Evolutionary conservation across 2,329 filamentous ascomycete genomes (phyloP).

Genomic region (Fusarium beomiforme): DNA sequence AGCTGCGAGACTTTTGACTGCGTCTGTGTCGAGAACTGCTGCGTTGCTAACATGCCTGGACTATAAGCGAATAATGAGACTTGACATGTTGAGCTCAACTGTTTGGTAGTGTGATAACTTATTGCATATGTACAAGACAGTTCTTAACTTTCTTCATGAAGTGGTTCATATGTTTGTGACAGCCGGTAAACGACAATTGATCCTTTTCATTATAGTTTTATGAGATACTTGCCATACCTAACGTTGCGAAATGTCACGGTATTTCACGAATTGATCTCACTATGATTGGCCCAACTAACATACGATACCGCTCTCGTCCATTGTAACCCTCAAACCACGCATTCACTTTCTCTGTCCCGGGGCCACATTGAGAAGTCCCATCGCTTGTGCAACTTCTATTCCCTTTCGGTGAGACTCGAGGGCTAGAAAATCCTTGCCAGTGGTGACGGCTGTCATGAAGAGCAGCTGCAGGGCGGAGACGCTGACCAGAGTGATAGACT

Average conservation of each 20-base stretch:
- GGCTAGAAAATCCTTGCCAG: no score
- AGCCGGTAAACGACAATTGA: neutral
- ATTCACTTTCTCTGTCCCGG: no score
- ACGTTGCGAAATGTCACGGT: accelerated
- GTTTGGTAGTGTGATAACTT: neutral
- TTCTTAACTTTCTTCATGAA: no score
- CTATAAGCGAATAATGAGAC: neutral
- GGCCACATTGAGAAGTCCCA: no score
- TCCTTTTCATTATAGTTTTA: neutral
- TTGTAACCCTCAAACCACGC: no score
- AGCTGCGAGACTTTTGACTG: neutral
- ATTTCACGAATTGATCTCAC: neutral
- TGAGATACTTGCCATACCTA: neutral
- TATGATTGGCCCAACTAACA: no score
- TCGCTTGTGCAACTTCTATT: no score
- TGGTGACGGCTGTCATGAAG: no score
- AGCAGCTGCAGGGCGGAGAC: no score
- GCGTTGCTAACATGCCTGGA: neutral
- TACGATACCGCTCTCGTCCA: no score
- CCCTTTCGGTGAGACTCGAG: no score
- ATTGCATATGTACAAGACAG: neutral
- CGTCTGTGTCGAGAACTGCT: neutral
- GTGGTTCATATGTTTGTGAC: neutral
- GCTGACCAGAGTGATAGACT: no score
- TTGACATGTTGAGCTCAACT: neutral